Conservation (phyloP, 768 basidiomycete genomes). For the Strobilomyces dryophilus region DNA sequence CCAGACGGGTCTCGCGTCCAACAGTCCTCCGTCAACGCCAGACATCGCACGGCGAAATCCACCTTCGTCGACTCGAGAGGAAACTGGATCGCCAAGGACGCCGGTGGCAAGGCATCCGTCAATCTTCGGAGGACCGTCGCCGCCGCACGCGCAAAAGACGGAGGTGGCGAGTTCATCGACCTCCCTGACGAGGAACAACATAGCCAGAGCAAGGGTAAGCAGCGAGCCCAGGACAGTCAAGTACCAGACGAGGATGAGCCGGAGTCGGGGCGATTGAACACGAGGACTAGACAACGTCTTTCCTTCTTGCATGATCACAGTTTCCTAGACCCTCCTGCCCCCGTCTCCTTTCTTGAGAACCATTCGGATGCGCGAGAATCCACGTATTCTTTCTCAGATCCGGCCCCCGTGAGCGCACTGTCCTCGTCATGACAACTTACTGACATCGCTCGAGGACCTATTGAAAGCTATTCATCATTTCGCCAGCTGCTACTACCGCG, state of each 20-base stretch:
- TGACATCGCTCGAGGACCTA: constrained; percentile 40
- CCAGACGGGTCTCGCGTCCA: constrained; percentile 60
- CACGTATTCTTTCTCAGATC: constrained; percentile 29
- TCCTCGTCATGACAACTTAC: background rate
- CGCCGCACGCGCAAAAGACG: constrained; percentile 18
- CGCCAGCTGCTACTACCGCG: constrained; percentile 54
- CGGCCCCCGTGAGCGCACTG: constrained; percentile 46
- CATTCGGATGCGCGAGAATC: background rate
- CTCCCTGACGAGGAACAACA: constrained; percentile 19
- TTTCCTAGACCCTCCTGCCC: constrained; percentile 42
- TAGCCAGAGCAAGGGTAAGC: constrained; percentile 23
- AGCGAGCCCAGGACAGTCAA: constrained; percentile 16
- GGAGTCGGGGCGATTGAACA: constrained; percentile 11
- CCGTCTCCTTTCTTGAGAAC: constrained; percentile 8
- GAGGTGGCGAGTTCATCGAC: constrained; percentile 23
- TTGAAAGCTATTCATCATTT: constrained; percentile 51
- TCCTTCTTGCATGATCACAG: constrained; percentile 48
- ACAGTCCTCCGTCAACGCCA: constrained; percentile 36
- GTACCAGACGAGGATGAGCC: constrained; percentile 8
- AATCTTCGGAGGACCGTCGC: constrained; percentile 31
- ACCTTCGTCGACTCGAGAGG: constrained; percentile 45
- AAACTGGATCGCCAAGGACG: constrained; percentile 67
- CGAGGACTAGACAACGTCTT: constrained; percentile 37
- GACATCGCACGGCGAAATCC: constrained; percentile 31
- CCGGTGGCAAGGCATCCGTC: constrained; percentile 48